Percentiles rank a stretch among this genome's conserved stretches.
Conservation (phyloP, 768 basidiomycete genomes). For the Auricularia cornea region DNA sequence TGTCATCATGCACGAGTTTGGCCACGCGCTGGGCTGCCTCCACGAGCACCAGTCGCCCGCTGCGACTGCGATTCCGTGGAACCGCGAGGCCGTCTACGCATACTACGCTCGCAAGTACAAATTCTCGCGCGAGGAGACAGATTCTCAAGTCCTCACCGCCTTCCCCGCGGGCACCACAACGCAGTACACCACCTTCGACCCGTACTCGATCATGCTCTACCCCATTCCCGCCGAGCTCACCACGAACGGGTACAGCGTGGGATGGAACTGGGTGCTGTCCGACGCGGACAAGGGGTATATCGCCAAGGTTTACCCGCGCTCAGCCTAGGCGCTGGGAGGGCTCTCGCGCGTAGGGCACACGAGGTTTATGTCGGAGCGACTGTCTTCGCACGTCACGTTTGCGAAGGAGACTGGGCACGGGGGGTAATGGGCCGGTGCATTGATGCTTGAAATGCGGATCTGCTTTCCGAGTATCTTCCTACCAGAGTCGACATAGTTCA, state of each 20-base stretch:
- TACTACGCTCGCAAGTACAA: not conserved
- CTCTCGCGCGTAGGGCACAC: no score
- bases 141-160: not conserved
- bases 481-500: no score
- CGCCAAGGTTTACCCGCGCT: not conserved
- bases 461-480: no score
- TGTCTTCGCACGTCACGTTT: no score
- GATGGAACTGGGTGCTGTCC: not conserved
- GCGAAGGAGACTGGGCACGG: no score
- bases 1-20: conserved; percentile 20
- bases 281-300: not conserved
- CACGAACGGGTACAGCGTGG: not conserved
- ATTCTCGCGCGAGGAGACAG: not conserved
- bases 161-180: not conserved
- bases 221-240: not conserved
- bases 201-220: not conserved
- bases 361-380: no score
- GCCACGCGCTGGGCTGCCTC: conserved; percentile 19
- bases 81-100: not conserved
- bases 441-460: no score
- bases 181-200: not conserved
- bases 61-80: not conserved
- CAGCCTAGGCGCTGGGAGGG: no score
- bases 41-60: conserved; percentile 24
- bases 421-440: no score